Base-by-base conservation (phyloP, 1,284 basidiomycete genomes). In the Bondarzewia mesenterica region DNA sequence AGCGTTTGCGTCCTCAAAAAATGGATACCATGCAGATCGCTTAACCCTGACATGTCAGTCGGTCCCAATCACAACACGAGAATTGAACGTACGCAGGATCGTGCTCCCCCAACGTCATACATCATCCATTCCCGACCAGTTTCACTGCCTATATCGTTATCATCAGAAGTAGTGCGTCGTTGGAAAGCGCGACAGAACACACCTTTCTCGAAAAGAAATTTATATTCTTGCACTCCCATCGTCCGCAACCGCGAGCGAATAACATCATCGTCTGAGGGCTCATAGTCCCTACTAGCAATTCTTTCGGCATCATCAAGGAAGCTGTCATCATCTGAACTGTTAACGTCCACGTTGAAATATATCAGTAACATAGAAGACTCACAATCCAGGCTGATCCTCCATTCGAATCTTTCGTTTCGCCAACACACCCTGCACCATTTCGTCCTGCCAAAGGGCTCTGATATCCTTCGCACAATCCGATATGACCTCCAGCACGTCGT, bases 101-200 rank as follows among this genome's bases (percentile, higher is more conserved):
- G 70, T 35, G 82, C 79, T 14, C 84, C 85, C 16, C 84, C 84
- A 45, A 89, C 82, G 59, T 87, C 85, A 60, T 82, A 89, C 54
- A 89, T 69, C 48, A 77, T 63, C 80, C 82, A 85, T 58, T 82
- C 75, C 53, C 72, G 70, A 21, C 74, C 68, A 58, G 70, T 66
- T 54, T 37, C 32, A 18, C 23, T 27, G 15, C 36, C 46, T 49
- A 4, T 23, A 26, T 23, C 7, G 12, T 40, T 40, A 18, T 40
- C 38, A 40, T 12, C 10, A 18, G 38, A 12, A 40, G 38, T 8
- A n/a, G n/a, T 35, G 32, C n/a, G n/a, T n/a, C n/a, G n/a, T 25
- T 14, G 35, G 45, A 32, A 16, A 27, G 35, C 36, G 22, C 27
- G 8, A 43, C 37, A 32, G 32, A 15, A 63, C 71, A 7, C 50